These are phyloP conservation scores for Fusarium floridanum DNA, from an alignment of 2,329 filamentous ascomycete genomes.

Conservation along the genomic window DNA sequence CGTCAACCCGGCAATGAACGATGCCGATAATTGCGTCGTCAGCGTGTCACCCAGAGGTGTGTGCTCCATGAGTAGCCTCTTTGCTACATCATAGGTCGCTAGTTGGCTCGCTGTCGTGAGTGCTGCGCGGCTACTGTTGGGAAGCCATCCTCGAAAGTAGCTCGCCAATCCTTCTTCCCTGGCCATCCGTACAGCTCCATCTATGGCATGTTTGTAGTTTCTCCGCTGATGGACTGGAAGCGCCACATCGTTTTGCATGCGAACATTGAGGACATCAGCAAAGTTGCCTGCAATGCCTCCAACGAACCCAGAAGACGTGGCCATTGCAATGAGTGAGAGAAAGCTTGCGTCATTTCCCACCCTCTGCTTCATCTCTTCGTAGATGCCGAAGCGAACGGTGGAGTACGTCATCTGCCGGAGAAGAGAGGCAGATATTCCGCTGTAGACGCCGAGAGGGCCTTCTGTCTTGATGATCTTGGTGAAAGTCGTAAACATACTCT, in stretches of 20 bases:
- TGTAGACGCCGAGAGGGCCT: constrained; percentile 85
- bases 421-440: constrained; percentile 89
- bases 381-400: constrained; percentile 93
- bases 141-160: neutral
- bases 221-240: neutral
- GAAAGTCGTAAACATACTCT: constrained; percentile 86
- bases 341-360: constrained; percentile 70
- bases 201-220: neutral
- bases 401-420: constrained; percentile 94
- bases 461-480: constrained; percentile 80
- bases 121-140: neutral
- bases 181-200: neutral
- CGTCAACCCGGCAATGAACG: neutral
- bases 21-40: neutral
- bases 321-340: neutral
- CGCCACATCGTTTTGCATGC: neutral
- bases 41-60: neutral
- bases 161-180: neutral
- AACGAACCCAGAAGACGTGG: neutral
- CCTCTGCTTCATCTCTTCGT: constrained; percentile 82
- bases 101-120: neutral
- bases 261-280: constrained; percentile 1
- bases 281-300: neutral
- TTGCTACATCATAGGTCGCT: neutral
- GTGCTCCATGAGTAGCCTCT: neutral